These are phyloP conservation scores for Clonostachys sp. DNA, from an alignment of 2,329 filamentous ascomycete genomes.

Conservation along the genomic window DNA sequence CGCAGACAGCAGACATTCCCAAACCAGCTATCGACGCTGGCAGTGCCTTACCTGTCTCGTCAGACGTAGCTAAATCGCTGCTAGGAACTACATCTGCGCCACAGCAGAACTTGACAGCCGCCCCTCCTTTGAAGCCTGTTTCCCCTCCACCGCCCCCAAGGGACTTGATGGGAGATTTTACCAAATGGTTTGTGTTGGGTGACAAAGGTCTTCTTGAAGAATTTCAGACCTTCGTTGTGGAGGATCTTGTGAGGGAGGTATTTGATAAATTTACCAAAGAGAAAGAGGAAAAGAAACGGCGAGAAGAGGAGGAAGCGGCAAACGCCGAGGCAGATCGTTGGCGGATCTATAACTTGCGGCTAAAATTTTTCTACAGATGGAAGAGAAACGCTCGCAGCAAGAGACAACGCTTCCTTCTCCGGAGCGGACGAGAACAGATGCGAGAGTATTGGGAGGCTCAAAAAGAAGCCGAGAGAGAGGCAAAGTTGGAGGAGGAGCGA, in stretches of 20 bases:
- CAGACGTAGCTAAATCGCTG: no score
- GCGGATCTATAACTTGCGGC: slow-evolving; percentile 39
- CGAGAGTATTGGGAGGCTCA: slow-evolving; percentile 37
- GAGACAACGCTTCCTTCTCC: slow-evolving; percentile 43
- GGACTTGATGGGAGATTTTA: slow-evolving; percentile 43
- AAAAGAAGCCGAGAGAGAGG: slow-evolving; percentile 25
- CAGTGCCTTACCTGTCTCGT: no score
- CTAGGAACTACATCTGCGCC: no score
- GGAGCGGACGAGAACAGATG: slow-evolving; percentile 45
- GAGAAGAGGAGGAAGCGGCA: slow-evolving; percentile 42
- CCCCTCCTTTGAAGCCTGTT: no score
- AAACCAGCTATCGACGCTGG: no score
- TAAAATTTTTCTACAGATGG: slow-evolving; percentile 56
- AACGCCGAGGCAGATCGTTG: slow-evolving; percentile 42
- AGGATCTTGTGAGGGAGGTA: slow-evolving; percentile 34
- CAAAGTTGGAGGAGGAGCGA: slow-evolving; percentile 8
- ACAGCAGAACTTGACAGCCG: no score
- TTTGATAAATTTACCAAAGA: slow-evolving; percentile 34
- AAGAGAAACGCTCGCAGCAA: slow-evolving; percentile 40
- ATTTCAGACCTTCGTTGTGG: slow-evolving; percentile 39
- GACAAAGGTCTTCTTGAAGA: slow-evolving; percentile 49
- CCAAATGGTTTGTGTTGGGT: slow-evolving; percentile 49
- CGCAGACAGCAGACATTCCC: no score
- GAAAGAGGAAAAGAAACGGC: slow-evolving; percentile 31
- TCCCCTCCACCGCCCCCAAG: slow-evolving; percentile 9